phyloP scores from a whole-genome alignment of 192 early-diverging fungal species.

The Globomyces pollinis-pini region DNA sequence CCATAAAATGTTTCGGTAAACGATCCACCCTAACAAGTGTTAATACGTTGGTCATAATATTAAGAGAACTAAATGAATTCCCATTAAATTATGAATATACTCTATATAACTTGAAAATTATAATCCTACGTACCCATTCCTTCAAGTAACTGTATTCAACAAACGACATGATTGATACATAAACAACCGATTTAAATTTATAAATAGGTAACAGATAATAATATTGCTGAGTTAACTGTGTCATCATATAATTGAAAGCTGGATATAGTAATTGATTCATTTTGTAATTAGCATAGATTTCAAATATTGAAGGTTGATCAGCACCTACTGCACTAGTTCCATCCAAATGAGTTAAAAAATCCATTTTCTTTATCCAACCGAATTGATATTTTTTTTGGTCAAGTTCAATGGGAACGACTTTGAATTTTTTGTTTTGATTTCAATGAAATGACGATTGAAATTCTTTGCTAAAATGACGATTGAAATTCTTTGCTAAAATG shows the following conservation, averaged over 20 bases:
- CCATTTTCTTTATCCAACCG: too few relatives aligned
- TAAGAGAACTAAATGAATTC: too few relatives aligned
- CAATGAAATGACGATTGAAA: too few relatives aligned
- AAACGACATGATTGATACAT: neutral
- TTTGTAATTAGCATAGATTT: neutral
- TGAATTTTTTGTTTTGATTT: too few relatives aligned
- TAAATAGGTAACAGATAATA: neutral
- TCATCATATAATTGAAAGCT: neutral
- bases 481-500: too few relatives aligned
- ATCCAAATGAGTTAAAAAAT: neutral
- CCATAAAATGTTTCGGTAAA: constrained; percentile 1
- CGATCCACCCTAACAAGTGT: constrained; percentile 4
- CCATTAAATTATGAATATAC: too few relatives aligned
- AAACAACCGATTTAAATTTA: neutral
- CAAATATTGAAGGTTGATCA: constrained; percentile 1
- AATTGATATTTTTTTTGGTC: too few relatives aligned
- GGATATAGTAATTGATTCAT: neutral
- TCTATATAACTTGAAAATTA: too few relatives aligned
- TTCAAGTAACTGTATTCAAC: constrained; percentile 4
- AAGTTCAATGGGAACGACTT: too few relatives aligned
- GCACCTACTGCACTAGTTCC: neutral
- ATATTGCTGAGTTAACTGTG: neutral
- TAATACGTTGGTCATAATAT: too few relatives aligned
- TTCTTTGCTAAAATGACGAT: too few relatives aligned
- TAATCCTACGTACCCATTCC: too few relatives aligned